phyloP scores from a whole-genome alignment of 139 green algal species.

The Pleodorina starrii region DNA sequence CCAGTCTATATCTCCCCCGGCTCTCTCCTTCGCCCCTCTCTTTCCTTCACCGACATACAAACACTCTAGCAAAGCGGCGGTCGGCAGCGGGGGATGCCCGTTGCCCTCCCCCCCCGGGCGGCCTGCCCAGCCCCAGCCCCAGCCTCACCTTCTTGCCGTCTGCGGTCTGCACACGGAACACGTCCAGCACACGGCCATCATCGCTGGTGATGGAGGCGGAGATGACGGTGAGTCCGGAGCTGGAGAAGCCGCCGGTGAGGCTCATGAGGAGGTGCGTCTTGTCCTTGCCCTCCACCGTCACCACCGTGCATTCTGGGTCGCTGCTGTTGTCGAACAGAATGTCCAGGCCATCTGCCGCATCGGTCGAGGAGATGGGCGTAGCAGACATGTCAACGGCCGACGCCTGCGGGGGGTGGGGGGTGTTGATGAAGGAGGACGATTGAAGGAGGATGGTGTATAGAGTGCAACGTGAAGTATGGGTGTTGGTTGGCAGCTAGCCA shows the following conservation, averaged over 20 bases:
- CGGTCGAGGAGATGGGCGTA: slow-evolving; percentile 7
- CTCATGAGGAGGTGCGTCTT: slow-evolving; percentile 75
- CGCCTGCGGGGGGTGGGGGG: not conserved
- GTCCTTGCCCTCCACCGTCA: slow-evolving; percentile 73
- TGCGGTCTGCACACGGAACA: slow-evolving; percentile 78
- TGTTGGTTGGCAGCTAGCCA: no score
- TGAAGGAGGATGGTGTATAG: no score
- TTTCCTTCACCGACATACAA: no score
- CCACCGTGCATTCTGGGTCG: slow-evolving; percentile 64
- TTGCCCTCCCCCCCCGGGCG: no score
- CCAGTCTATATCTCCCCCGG: no score
- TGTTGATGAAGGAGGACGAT: not conserved
- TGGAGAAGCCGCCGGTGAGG: slow-evolving; percentile 76
- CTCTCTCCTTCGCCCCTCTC: no score
- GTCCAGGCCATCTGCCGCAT: slow-evolving; percentile 45
- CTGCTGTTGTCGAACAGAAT: slow-evolving; percentile 75
- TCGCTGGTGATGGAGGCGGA: slow-evolving; percentile 80
- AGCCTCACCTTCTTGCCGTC: slow-evolving; percentile 70
- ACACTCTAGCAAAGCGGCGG: no score
- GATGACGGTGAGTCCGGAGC: slow-evolving; percentile 74
- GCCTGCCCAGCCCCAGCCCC: no score
- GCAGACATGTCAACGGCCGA: slow-evolving; percentile 32
- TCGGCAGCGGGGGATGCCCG: no score
- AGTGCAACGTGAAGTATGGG: not conserved
- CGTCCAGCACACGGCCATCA: slow-evolving; percentile 75